A percentile compares a stretch with the other conserved stretches of the same genome.
These are phyloP conservation scores for Aspergillus mulundensis DNA, from an alignment of 495 filamentous ascomycete species.

Conservation along the genomic window DNA sequence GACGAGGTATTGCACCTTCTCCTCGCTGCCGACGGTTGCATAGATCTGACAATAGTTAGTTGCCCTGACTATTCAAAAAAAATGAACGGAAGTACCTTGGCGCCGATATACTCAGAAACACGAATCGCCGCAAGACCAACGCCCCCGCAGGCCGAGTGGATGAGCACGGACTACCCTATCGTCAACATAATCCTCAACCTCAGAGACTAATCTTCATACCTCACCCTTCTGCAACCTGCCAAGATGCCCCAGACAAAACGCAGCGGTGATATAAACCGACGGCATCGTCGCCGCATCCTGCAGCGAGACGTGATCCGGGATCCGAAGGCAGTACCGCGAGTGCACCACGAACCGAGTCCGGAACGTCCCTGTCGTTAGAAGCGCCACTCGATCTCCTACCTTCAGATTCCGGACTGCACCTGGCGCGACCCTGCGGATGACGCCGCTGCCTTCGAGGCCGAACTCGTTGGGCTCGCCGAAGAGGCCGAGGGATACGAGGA, in stretches of 20 bases:
- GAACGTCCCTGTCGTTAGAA: slow-evolving; percentile 9
- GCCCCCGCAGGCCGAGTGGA: slow-evolving; percentile 12
- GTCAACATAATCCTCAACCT: too few relatives aligned
- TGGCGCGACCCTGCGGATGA: slow-evolving; percentile 35
- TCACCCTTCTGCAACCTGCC: slow-evolving; percentile 19
- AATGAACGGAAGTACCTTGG: neutral
- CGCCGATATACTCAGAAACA: neutral
- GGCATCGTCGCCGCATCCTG: slow-evolving; percentile 27
- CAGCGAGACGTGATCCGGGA: slow-evolving; percentile 24
- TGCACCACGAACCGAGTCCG: slow-evolving; percentile 11
- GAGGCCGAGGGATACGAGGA: slow-evolving; percentile 32
- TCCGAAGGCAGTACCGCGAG: slow-evolving; percentile 13
- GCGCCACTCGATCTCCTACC: slow-evolving; percentile 37
- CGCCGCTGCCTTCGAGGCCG: slow-evolving; percentile 34
- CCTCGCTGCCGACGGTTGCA: slow-evolving; percentile 41
- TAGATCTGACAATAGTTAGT: slow-evolving; percentile 26
- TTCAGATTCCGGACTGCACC: slow-evolving; percentile 26
- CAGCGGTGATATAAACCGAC: slow-evolving; percentile 23
- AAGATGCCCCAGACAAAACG: slow-evolving; percentile 13
- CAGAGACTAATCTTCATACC: neutral
- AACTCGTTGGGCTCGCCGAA: slow-evolving; percentile 16
- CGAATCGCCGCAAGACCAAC: slow-evolving; percentile 9
- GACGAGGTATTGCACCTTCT: slow-evolving; percentile 35
- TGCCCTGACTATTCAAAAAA: neutral
- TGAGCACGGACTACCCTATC: neutral